Percentiles rank a stretch among this genome's conserved stretches.
Conservation (phyloP, 2,329 filamentous ascomycete genomes). For the Alternaria arborescens region DNA sequence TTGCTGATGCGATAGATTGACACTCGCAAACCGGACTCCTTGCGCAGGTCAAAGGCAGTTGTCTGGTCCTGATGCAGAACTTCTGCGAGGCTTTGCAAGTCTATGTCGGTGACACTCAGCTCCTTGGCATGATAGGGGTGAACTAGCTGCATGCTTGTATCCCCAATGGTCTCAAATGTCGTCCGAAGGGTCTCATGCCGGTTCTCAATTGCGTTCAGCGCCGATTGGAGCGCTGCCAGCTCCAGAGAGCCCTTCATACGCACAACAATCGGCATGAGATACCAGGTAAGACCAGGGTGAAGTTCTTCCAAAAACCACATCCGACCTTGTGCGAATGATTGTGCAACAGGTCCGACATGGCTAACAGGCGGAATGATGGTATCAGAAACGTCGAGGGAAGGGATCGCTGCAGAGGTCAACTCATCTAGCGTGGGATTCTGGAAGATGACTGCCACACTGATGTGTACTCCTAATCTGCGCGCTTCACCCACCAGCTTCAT, state of each 20-base stretch:
- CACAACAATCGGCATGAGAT: background rate
- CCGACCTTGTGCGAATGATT: conserved; percentile 8
- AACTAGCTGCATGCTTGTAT: too few relatives aligned
- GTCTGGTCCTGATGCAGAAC: background rate
- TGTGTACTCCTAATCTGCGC: background rate
- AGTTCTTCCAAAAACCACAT: conserved; percentile 12
- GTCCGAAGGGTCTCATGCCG: conserved; percentile 10
- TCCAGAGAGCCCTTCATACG: background rate
- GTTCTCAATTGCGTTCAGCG: conserved; percentile 1
- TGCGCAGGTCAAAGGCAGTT: background rate
- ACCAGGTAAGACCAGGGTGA: conserved; percentile 7
- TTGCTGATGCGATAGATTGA: background rate
- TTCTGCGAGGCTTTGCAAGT: too few relatives aligned
- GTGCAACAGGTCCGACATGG: background rate
- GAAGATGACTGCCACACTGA: background rate
- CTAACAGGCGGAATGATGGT: too few relatives aligned
- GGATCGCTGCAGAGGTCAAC: background rate
- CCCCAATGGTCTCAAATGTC: background rate
- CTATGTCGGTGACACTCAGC: too few relatives aligned
- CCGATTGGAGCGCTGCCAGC: conserved; percentile 1
- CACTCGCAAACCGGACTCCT: conserved; percentile 4
- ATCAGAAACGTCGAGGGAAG: fast-evolving
- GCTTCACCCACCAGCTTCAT: background rate
- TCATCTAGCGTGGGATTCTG: background rate
- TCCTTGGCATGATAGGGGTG: too few relatives aligned